A percentile compares a stretch with the other conserved stretches of the same genome.
Conservation (phyloP, 805 yeast genomes). For the Monosporozyma aquatica region DNA sequence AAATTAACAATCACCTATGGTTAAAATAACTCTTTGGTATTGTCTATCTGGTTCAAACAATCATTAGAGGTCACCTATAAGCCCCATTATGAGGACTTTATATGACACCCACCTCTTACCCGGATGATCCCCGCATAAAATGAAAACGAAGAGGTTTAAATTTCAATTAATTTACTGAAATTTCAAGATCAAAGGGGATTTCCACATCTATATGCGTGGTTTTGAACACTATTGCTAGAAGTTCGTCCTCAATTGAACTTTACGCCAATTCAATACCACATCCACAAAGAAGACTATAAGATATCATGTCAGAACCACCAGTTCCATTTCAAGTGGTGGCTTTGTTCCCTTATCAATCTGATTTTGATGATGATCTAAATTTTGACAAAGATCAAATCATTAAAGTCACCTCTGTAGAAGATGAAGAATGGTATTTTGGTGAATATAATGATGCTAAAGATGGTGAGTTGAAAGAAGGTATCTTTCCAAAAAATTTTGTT, state of each 20-base stretch:
- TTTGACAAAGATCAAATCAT: slow-evolving; percentile 62
- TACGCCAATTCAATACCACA: not conserved
- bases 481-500: slow-evolving; percentile 85
- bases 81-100: too few relatives aligned
- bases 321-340: slow-evolving; percentile 65
- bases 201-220: too few relatives aligned
- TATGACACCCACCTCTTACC: not conserved
- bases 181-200: slow-evolving; percentile 1
- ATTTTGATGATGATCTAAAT: slow-evolving; percentile 74
- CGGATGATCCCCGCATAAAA: too few relatives aligned
- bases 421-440: slow-evolving; percentile 89
- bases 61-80: too few relatives aligned
- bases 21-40: too few relatives aligned
- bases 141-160: too few relatives aligned
- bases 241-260: too few relatives aligned
- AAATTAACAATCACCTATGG: too few relatives aligned
- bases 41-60: too few relatives aligned
- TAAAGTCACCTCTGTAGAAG: slow-evolving; percentile 71
- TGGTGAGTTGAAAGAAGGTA: slow-evolving; percentile 50
- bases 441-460: slow-evolving; percentile 36
- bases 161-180: too few relatives aligned
- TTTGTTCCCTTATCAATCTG: slow-evolving; percentile 55
- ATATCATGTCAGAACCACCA: slow-evolving; percentile 21
- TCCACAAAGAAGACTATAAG: too few relatives aligned
- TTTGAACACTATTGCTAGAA: too few relatives aligned